A percentile compares a stretch with the other conserved stretches of the same genome.
phyloP scores from a whole-genome alignment of 2,329 filamentous ascomycete species.

The Raffaelea deltoideospora region DNA sequence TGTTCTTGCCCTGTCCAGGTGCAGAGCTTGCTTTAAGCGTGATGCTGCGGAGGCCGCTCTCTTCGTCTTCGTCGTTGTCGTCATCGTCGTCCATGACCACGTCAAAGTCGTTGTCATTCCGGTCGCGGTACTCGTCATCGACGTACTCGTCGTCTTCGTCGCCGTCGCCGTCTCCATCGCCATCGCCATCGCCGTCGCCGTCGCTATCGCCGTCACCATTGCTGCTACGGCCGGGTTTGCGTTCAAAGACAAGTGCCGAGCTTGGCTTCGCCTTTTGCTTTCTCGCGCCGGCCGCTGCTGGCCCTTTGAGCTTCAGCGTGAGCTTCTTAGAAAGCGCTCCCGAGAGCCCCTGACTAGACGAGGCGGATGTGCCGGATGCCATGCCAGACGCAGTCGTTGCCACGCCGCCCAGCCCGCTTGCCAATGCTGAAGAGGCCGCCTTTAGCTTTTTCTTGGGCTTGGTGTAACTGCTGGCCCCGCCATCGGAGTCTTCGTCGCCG shows the following conservation, averaged over 20 bases:
- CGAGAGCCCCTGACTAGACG: conserved; percentile 7
- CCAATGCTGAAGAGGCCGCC: conserved; percentile 8
- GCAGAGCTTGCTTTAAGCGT: too few species aligned
- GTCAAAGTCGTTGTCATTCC: conserved; percentile 2
- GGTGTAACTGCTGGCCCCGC: conserved; percentile 30
- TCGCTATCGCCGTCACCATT: conserved; percentile 7
- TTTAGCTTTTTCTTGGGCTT: conserved; percentile 44
- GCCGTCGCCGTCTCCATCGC: conserved; percentile 7
- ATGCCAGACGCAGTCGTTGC: conserved; percentile 1
- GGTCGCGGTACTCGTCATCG: conserved; percentile 1
- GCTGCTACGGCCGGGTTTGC: conserved; percentile 15
- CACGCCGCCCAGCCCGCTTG: too few species aligned
- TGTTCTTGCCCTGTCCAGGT: conserved; percentile 8
- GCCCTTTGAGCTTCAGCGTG: conserved; percentile 29
- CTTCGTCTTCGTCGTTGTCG: background rate
- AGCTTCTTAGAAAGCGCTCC: conserved; percentile 8
- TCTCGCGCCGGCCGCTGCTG: conserved; percentile 17
- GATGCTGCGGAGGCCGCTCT: background rate
- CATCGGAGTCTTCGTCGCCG: conserved; percentile 34
- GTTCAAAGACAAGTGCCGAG: conserved; percentile 35
- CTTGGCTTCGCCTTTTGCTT: conserved; percentile 40
- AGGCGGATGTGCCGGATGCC: conserved; percentile 6
- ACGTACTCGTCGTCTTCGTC: conserved; percentile 1
- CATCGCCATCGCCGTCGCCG: conserved; percentile 3
- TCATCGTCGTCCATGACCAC: conserved; percentile 2